Percentiles rank a stretch among this genome's conserved stretches.
These are phyloP conservation scores for Agapanthus africanus DNA, from an alignment of 106 monocot species.

Conservation along the genomic window DNA sequence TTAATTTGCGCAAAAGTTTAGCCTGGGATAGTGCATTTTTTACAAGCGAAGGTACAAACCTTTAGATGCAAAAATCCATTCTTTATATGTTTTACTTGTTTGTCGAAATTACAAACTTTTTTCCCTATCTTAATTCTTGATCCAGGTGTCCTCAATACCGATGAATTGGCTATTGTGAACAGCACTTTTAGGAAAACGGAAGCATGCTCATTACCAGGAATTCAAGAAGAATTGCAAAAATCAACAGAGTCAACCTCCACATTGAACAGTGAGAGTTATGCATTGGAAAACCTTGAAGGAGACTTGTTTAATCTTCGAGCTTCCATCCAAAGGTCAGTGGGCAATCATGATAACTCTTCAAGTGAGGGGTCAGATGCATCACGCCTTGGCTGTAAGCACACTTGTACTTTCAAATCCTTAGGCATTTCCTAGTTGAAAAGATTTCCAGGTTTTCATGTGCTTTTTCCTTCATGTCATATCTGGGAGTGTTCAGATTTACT, in stretches of 20 bases:
- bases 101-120: background rate
- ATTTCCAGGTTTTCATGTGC: background rate
- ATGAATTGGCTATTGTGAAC: conserved; percentile 68
- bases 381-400: conserved; percentile 23
- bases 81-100: background rate
- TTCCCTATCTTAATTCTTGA: background rate
- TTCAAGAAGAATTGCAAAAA: conserved; percentile 51
- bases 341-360: conserved; percentile 16
- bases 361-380: conserved; percentile 3
- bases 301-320: conserved; percentile 53
- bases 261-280: conserved; percentile 44
- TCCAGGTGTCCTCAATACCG: conserved; percentile 70
- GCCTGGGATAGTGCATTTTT: conserved; percentile 87
- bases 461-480: background rate
- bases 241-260: conserved; percentile 64
- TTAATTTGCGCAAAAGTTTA: conserved; percentile 70
- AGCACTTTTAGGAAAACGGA: conserved; percentile 35
- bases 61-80: background rate
- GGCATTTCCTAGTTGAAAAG: background rate
- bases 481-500: background rate
- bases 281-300: conserved; percentile 51
- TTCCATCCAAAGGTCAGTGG: conserved; percentile 44
- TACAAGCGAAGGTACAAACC: conserved; percentile 62
- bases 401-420: background rate
- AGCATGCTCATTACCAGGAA: conserved; percentile 27